phyloP scores from a whole-genome alignment of 192 early-diverging fungal genomes.

The Diversispora epigaea region DNA sequence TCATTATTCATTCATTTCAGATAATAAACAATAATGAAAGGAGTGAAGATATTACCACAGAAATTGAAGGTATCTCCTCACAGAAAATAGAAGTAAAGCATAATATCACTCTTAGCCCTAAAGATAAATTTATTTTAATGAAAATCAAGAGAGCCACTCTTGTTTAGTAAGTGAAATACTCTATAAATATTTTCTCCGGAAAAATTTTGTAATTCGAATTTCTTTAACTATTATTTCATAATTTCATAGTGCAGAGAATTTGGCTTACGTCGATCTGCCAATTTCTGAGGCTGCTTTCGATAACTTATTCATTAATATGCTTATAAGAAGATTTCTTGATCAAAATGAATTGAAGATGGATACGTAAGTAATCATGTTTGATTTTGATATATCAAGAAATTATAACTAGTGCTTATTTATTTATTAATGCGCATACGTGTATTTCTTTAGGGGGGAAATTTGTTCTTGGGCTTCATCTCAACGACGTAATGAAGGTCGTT shows the following conservation, averaged over 20 bases:
- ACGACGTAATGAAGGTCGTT: conserved; percentile 34
- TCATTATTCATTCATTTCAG: conserved; percentile 27
- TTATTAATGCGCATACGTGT: background rate
- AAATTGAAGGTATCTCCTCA: conserved; percentile 25
- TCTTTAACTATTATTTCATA: conserved; percentile 10
- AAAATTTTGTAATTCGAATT: background rate
- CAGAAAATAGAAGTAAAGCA: conserved; percentile 22
- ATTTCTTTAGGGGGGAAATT: conserved; percentile 36
- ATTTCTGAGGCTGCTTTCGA: conserved; percentile 29
- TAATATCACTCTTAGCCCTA: conserved; percentile 6
- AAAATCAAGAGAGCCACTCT: conserved; percentile 18
- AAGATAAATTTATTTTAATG: conserved; percentile 15
- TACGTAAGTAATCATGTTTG: too few species aligned
- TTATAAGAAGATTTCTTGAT: conserved; percentile 32
- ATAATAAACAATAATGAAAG: conserved; percentile 23
- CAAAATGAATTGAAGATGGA: conserved; percentile 33
- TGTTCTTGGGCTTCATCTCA: conserved; percentile 33
- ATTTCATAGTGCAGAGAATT: conserved; percentile 23
- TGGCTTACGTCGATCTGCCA: conserved; percentile 27
- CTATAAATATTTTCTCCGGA: background rate
- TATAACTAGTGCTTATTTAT: background rate
- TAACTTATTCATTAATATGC: conserved; percentile 34
- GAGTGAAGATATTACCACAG: conserved; percentile 14
- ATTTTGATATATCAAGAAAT: too few species aligned
- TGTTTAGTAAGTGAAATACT: conserved; percentile 24